Base-by-base conservation (phyloP, 2,329 filamentous ascomycete species). In the Microthyrium microscopicum region DNA sequence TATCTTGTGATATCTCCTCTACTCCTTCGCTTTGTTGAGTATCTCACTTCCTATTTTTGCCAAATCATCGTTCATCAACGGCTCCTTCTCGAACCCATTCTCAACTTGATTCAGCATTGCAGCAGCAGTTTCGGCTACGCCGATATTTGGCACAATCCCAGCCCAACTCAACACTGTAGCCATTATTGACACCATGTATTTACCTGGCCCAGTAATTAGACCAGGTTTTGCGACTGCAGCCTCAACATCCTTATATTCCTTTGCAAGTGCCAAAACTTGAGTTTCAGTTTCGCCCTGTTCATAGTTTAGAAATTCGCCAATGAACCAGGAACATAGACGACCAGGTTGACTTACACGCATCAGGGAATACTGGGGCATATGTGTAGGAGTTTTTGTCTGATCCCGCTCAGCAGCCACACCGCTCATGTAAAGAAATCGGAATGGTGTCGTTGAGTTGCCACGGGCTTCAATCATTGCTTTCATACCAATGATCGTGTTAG, bases 401-500 rank as follows among this genome's bases (percentile, higher is more conserved):
- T 70, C 65, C 2, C 62, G 54, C 40, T 58, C 55, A 3, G 54
- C 52, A 1, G 44, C 48, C 2, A 48, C 41, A 3, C 64, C 67
- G 40, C 64, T 70, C 38, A 62, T 53, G 42, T 66, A 67, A 3
- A 66, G 31, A 37, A 66, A 68, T 2, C 56, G 56, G 21, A 66
- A 49, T 0, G 62, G 58, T 27, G 46, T 50, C 34, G 12, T 34
- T 33, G 0, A 44, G 2, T 31, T 27, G 24, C 34, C 37, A 24
- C 37, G 44, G 11, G 50, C 40, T 5, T 51, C 41, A 5, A 46
- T 43, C 3, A 64, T 51, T 0, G 52, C 49, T n/a, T 58, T 43
- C 16, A 62, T 39, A 0, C 48, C 53, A 2, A 34, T 40, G 3
- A 55, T 29, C 0, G 57, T 52, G 35, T 49, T 57, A 26, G 52